Evolutionary conservation across 2,329 filamentous ascomycete genomes (phyloP).

Genomic region (Neofusicoccum kwambonambiense): DNA sequence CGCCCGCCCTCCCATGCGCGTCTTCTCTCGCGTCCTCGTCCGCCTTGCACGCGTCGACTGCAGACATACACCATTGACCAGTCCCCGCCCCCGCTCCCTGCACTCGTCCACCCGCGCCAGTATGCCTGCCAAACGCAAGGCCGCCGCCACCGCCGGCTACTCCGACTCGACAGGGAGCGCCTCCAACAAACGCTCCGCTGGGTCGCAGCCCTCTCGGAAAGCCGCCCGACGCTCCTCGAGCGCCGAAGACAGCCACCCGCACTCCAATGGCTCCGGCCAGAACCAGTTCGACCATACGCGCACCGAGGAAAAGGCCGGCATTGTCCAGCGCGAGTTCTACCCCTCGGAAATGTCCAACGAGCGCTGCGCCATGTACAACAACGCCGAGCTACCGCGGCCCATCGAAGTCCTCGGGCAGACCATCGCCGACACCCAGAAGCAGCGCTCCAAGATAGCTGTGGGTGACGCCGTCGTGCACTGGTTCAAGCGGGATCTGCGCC

Average conservation of each 20-base stretch:
- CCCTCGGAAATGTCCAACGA: slow-evolving; percentile 82
- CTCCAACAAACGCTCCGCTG: slow-evolving; percentile 38
- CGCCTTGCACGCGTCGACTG: neutral
- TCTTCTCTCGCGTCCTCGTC: neutral
- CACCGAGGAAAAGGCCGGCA: slow-evolving; percentile 37
- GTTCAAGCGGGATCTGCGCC: slow-evolving; percentile 82
- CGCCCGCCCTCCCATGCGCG: neutral
- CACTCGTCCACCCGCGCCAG: neutral
- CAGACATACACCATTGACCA: too few species aligned
- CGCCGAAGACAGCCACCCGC: neutral
- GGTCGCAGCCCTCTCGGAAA: slow-evolving; percentile 30
- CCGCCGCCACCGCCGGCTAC: slow-evolving; percentile 27
- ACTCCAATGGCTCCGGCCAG: slow-evolving; percentile 20
- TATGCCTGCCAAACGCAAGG: slow-evolving; percentile 38
- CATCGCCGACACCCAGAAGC: slow-evolving; percentile 58
- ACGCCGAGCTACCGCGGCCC: slow-evolving; percentile 68
- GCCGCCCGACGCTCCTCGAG: slow-evolving; percentile 19
- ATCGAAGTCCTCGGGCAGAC: slow-evolving; percentile 66
- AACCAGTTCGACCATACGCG: slow-evolving; percentile 35
- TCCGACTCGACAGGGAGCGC: slow-evolving; percentile 33
- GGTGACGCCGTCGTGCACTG: slow-evolving; percentile 75
- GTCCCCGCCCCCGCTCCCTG: neutral
- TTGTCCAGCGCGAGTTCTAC: slow-evolving; percentile 65
- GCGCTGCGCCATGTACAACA: slow-evolving; percentile 71
- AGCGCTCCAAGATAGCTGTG: slow-evolving; percentile 53